phyloP scores from a whole-genome alignment of 768 basidiomycete species.

The Tephrocybe sp. region DNA sequence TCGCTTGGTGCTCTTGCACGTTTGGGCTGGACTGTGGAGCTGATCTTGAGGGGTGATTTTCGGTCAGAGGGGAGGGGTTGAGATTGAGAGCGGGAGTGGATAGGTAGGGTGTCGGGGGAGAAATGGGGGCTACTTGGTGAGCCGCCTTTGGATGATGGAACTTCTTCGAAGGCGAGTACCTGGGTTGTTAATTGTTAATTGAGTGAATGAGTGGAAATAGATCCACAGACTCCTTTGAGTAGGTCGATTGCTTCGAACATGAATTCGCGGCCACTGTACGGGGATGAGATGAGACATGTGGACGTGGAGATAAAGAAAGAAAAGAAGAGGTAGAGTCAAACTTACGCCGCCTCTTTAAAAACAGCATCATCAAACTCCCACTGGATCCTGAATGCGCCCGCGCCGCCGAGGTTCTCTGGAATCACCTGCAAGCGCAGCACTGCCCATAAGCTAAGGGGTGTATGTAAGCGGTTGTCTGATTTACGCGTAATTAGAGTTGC shows the following conservation, averaged over 20 bases:
- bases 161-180: constrained; percentile 74
- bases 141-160: constrained; percentile 37
- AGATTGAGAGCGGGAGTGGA: constrained; percentile 58
- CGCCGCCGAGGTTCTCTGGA: constrained; percentile 79
- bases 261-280: constrained; percentile 87
- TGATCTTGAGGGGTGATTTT: constrained; percentile 40
- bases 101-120: constrained; percentile 35
- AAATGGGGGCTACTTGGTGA: constrained; percentile 30
- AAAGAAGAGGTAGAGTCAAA: constrained; percentile 24
- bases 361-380: constrained; percentile 97
- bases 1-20: constrained; percentile 76
- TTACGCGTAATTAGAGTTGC: constrained; percentile 5
- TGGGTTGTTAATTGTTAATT: constrained; percentile 18
- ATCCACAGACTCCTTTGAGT: constrained; percentile 80
- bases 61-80: constrained; percentile 48
- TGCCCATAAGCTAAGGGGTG: constrained; percentile 64
- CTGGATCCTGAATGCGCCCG: constrained; percentile 67
- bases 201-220: constrained; percentile 14
- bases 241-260: constrained; percentile 90
- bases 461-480: constrained; percentile 3
- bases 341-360: constrained; percentile 92
- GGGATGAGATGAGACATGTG: constrained; percentile 18
- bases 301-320: constrained; percentile 16
- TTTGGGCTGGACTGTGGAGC: constrained; percentile 50
- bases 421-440: constrained; percentile 80